Base-by-base conservation (phyloP, 805 yeast genomes). In the Crinitomyces ghanaensis region DNA sequence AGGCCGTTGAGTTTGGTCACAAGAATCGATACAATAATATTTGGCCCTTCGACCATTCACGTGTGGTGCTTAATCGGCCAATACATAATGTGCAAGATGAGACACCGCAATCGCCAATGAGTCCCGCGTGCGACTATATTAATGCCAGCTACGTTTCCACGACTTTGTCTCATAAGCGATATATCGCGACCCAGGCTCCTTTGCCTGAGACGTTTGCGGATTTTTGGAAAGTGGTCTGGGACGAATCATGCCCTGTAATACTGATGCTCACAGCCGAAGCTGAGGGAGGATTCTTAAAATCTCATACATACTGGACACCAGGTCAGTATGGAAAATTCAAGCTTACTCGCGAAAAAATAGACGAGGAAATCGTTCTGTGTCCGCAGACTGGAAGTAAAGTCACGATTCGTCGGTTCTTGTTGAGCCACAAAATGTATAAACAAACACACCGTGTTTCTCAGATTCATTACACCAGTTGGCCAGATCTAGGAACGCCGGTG, bases 101-200 rank as follows among this genome's bases (percentile, higher is more conserved):
- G 12, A 4, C n/a, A n/a, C 30, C 30, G 8, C 11, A 6, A 6
- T 7, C 30, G 6, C 12, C 6, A 6, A 17, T 21, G 15, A 25
- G 16, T 38, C n/a, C n/a, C n/a, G 42, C 26, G 18, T 30, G 33
- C 25, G 84, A 76, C 50, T 86, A 88, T 53, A 81, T 86, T 45
- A 86, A 86, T 56, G 98, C 96, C 1, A 79, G 83, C 30, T 80
- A 77, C 54, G 56, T 82, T 21, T 32, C 43, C 41, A 48, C 69
- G 45, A 44, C 49, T 46, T 28, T 56, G 48, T 49, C 60, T 42
- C 42, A 42, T 7, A 46, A 52, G 25, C 65, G 68, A 26, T 80
- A 77, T 49, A 85, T 88, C 47, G 97, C 96, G 1, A 76, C 96
- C 1, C 98, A 88, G 50, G 98, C 95, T 2, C 97, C 98, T 3